Evolutionary conservation across 2,329 filamentous ascomycete species (phyloP).

Genomic region (Penicillium sp.): DNA sequence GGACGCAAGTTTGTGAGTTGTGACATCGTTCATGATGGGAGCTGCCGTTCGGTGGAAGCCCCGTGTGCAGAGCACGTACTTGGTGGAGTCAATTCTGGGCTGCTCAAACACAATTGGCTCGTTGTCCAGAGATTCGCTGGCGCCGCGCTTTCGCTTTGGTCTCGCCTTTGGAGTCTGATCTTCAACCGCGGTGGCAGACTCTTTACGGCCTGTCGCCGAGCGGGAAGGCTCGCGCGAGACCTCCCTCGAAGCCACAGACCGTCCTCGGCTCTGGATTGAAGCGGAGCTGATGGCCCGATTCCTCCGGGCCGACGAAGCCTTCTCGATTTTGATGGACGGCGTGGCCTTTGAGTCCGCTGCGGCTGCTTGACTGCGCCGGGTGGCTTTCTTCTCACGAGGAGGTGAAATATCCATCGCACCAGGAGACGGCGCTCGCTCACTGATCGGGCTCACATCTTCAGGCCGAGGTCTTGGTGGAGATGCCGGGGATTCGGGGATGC

Average conservation of each 20-base stretch:
- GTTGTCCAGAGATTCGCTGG: slow-evolving; percentile 28
- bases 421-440: slow-evolving; percentile 37
- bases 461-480: slow-evolving; percentile 38
- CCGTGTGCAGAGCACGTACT: slow-evolving; percentile 39
- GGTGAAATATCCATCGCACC: slow-evolving; percentile 24
- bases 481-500: slow-evolving; percentile 30
- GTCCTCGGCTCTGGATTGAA: slow-evolving; percentile 33
- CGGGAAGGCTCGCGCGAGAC: slow-evolving; percentile 22
- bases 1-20: slow-evolving; percentile 69
- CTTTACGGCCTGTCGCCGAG: slow-evolving; percentile 25
- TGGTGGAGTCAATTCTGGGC: slow-evolving; percentile 25
- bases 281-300: slow-evolving; percentile 31
- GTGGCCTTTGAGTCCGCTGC: slow-evolving; percentile 13
- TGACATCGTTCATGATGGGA: slow-evolving; percentile 69
- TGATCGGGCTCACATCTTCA: slow-evolving; percentile 43
- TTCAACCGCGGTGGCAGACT: slow-evolving; percentile 14
- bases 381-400: slow-evolving; percentile 20
- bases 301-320: slow-evolving; percentile 16
- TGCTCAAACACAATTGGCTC: slow-evolving; percentile 24
- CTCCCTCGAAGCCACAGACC: slow-evolving; percentile 33
- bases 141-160: slow-evolving; percentile 38
- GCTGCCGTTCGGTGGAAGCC: slow-evolving; percentile 61
- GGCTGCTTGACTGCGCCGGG: slow-evolving; percentile 17
- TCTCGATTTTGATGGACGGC: slow-evolving; percentile 24
- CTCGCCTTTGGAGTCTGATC: slow-evolving; percentile 25